Base-by-base conservation (phyloP, 371 early-diverging fungal genomes). In the Gilbertella persicaria region DNA sequence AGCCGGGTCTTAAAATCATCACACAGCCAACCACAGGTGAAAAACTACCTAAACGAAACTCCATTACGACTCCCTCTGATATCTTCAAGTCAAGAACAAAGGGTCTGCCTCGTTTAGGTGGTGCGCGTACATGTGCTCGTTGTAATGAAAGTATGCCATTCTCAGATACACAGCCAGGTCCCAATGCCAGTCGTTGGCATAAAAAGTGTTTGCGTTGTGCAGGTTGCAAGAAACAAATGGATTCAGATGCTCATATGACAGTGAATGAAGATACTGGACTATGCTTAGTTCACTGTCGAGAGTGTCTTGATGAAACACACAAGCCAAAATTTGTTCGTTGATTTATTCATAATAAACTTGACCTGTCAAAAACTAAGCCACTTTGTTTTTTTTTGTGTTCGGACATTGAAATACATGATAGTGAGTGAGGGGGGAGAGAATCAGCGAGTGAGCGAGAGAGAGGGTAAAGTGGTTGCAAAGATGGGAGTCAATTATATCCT, bases 181-280 rank as follows among this genome's bases (percentile, higher is more conserved):
- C 82, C 9, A 66, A 71, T 33, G 75, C 69, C 5, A 75, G 66
- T 14, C 67, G 72, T 39, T 82, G 82, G 82, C 82, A 82, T 47
- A 79, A 74, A 28, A 75, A 74, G 52, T 82, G 82, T 28, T 55
- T 82, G 29, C 66, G 64, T 12, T 82, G 82, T 48, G 56, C 60
- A 4, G 62, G 58, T 0, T 82, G 82, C 50, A 73, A 71, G 25
- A 82, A 82, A 45, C 69, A 64, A 17, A 64, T 82, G 64, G 82
- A 82, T 48, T 82, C 82, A 23, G 74, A 66, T 51, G 79, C 78
- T 13, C 72, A 71, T 38, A 67, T 76, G 17, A 64, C 58, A 17
- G 39, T 54, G 0, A 51, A 63, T 49, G 50, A 70, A 45, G 73
- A 65, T 9, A 60, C 52, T n/a, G 64, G 56, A 2, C 37, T 63